Evolutionary conservation across 2,329 filamentous ascomycete species (phyloP).

Genomic region (Fusarium veterinarium): DNA sequence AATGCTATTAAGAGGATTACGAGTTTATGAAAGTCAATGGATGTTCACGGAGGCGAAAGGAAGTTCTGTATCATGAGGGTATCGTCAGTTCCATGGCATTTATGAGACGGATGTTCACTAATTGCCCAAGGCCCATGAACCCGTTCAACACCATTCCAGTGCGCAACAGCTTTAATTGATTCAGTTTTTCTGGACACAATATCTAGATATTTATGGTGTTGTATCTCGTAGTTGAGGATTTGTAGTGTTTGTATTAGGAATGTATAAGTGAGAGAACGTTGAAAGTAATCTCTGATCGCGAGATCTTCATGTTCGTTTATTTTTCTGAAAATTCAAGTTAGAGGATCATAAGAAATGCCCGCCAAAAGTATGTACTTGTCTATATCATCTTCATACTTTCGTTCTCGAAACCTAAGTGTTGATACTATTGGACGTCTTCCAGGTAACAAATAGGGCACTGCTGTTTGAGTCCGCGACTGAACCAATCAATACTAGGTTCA

Average conservation of each 20-base stretch:
- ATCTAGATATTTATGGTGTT: not conserved
- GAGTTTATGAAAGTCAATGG: too few species aligned
- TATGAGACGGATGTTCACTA: not conserved
- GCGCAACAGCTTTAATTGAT: not conserved
- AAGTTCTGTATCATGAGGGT: not conserved
- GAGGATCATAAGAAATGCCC: not conserved
- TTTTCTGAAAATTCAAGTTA: not conserved
- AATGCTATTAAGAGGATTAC: too few species aligned
- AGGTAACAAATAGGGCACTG: slow-evolving; percentile 39
- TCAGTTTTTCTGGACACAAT: not conserved
- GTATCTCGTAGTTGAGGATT: not conserved
- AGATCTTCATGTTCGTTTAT: not conserved
- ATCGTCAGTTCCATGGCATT: not conserved
- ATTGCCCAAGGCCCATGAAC: not conserved
- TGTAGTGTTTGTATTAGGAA: not conserved
- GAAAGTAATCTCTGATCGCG: not conserved
- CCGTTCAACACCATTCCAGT: not conserved
- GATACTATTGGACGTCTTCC: not conserved
- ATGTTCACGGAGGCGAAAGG: not conserved
- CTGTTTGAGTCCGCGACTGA: slow-evolving; percentile 23
- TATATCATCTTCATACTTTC: not conserved
- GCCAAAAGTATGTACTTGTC: not conserved
- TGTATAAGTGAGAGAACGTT: too few species aligned
- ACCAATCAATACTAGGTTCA: slow-evolving; percentile 29
- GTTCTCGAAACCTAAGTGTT: too few species aligned